phyloP scores from a whole-genome alignment of 2,329 filamentous ascomycete genomes.

The Xenoacremonium recifei region DNA sequence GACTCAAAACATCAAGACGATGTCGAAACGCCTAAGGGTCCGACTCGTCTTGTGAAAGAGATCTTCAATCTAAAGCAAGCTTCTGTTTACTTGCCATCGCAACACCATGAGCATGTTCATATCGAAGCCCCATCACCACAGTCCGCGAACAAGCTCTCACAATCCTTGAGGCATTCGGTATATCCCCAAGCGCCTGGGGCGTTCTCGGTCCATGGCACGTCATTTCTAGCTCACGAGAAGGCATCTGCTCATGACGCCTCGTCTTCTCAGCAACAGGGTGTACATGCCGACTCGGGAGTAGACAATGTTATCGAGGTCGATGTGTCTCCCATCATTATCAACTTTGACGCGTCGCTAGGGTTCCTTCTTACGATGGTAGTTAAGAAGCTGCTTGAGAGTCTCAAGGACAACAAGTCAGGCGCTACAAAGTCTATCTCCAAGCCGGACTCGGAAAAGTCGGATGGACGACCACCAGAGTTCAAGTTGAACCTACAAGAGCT shows the following conservation, averaged over 20 bases:
- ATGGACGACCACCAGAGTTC: slow-evolving; percentile 41
- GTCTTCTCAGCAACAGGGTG: slow-evolving; percentile 4
- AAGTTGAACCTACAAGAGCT: slow-evolving; percentile 48
- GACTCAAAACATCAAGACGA: slow-evolving; percentile 35
- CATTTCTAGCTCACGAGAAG: no score
- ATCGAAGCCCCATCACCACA: slow-evolving; percentile 30
- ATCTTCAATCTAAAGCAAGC: slow-evolving; percentile 49
- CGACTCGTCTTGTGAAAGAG: slow-evolving; percentile 55
- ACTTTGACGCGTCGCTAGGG: slow-evolving; percentile 56
- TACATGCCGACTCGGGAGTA: background rate
- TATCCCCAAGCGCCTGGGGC: slow-evolving; percentile 59
- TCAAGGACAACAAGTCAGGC: slow-evolving; percentile 30
- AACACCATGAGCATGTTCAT: slow-evolving; percentile 44
- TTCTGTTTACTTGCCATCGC: slow-evolving; percentile 55
- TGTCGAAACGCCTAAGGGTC: slow-evolving; percentile 48
- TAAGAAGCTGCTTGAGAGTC: slow-evolving; percentile 46
- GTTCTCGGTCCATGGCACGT: slow-evolving; percentile 49
- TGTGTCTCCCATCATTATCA: slow-evolving; percentile 50
- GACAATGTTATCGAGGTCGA: slow-evolving; percentile 45
- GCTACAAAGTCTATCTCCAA: slow-evolving; percentile 8
- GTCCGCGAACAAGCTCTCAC: slow-evolving; percentile 25
- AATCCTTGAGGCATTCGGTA: slow-evolving; percentile 36
- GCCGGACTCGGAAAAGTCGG: slow-evolving; percentile 10
- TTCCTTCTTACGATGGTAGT: slow-evolving; percentile 53
- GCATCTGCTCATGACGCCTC: no score